phyloP scores from a whole-genome alignment of 1,284 basidiomycete species.

The Bondarzewia mesenterica region DNA sequence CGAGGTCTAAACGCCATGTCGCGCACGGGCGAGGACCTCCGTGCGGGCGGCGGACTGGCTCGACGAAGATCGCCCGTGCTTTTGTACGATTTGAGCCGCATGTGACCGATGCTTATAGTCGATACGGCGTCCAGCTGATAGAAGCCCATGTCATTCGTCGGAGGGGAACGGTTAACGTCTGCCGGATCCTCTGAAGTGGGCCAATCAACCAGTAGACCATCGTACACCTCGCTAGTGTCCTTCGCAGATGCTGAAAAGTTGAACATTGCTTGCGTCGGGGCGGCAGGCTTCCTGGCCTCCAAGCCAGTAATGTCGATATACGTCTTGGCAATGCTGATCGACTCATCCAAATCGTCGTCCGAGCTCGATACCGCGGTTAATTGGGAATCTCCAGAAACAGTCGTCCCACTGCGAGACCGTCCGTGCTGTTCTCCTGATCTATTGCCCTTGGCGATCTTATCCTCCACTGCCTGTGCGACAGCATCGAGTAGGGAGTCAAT shows the following conservation, averaged over 20 bases:
- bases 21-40: neutral
- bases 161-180: neutral
- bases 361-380: constrained; percentile 6
- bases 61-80: constrained; percentile 13
- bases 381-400: constrained; percentile 7
- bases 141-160: no score
- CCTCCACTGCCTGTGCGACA: constrained; percentile 35
- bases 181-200: neutral
- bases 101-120: neutral
- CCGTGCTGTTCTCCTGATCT: constrained; percentile 1
- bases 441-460: constrained; percentile 17
- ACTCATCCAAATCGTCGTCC: neutral
- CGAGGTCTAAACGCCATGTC: constrained; percentile 20
- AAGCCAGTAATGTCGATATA: neutral
- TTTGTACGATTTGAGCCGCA: constrained; percentile 12
- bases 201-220: constrained; percentile 1
- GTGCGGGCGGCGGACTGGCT: neutral
- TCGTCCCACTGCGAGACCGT: constrained; percentile 11
- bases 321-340: neutral
- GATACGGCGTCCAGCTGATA: neutral
- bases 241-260: neutral
- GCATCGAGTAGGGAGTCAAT: constrained; percentile 23
- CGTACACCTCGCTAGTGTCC: neutral
- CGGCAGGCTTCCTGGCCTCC: no score
- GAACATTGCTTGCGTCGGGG: neutral